Conservation (phyloP, 306 rosid genomes). For the Begonia peltatifolia region DNA sequence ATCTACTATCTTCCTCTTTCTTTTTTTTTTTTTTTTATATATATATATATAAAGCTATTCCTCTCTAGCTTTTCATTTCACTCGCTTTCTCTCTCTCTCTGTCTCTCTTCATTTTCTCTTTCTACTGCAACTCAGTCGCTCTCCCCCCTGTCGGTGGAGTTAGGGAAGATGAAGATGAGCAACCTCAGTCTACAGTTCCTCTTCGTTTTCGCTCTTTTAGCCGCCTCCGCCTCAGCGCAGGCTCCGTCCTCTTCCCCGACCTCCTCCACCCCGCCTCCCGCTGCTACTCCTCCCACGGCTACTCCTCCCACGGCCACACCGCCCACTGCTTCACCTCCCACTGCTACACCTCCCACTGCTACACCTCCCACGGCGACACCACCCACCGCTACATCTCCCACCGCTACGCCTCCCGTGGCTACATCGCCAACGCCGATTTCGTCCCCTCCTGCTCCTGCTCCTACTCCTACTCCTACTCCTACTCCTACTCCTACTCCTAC, state of each 20-base stretch:
- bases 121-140: background rate
- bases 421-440: conserved; percentile 9
- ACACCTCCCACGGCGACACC: conserved; percentile 15
- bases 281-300: conserved; percentile 14
- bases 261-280: conserved; percentile 19
- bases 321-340: conserved; percentile 7
- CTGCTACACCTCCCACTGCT: conserved; percentile 12
- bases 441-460: conserved; percentile 7
- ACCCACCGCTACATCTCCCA: too few species aligned
- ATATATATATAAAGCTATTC: too few species aligned
- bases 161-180: conserved; percentile 30
- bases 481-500: conserved; percentile 11
- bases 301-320: conserved; percentile 16
- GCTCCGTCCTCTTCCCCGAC: conserved; percentile 39
- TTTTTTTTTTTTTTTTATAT: too few species aligned
- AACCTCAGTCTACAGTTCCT: conserved; percentile 23
- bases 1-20: too few species aligned
- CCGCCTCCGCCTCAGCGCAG: conserved; percentile 58
- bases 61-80: too few species aligned
- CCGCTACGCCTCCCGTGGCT: background rate
- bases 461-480: too few species aligned
- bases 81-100: background rate
- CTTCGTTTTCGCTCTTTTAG: conserved; percentile 45
- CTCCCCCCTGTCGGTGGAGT: background rate
- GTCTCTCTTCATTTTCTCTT: background rate